Evolutionary conservation across 2,329 filamentous ascomycete species (phyloP), one percentile per base, ranked within the genome.

Genomic region (Macroventuria anomochaeta): DNA sequence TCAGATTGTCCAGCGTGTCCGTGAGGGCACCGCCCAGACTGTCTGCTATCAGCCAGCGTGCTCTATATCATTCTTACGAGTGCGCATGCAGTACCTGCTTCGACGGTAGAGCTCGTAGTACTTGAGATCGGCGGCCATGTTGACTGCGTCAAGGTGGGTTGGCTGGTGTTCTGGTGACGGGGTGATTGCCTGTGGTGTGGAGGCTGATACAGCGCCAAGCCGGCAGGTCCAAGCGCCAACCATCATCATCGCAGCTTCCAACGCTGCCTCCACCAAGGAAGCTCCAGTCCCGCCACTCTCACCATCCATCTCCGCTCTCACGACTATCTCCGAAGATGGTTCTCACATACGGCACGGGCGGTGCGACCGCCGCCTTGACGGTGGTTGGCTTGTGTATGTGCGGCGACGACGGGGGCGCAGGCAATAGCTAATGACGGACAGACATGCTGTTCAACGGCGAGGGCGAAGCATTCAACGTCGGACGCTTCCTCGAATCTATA

Each of bases 391-490:
- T 86, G 76, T 95, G 91, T 96, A 85, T 77, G 90, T 80, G 43
- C 37, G 21, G 46, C 56, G 50, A 42, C 29, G 34, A 26, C 38
- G 26, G 34, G 49, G 57, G 46, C 44, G 51, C 53, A 63, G 61
- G 69, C 67, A 58, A 54, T 64, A 57, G 67, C 72, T 75, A 66
- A 75, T 46, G 33, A 40, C 48, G 36, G 31, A 41, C 76, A 99
- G 95, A 99, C 79, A 96, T 99, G 91, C 91, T 99, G 75, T 97
- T 99, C 75, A 96, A 95, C 72, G 92, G 91, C 73, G 92, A 90
- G 76, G 95, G 96, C 74, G 93, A 99, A 83, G 83, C 88, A 55
- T 99, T 99, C 80, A 96, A 99, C 80, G 85, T 97, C 76, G 96
- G 96, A 76, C 88, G 88, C 75, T 97, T 97, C 76, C 87, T 99